These are phyloP conservation scores for Aspergillus baeticus DNA, from an alignment of 495 filamentous ascomycete species.

Conservation along the genomic window DNA sequence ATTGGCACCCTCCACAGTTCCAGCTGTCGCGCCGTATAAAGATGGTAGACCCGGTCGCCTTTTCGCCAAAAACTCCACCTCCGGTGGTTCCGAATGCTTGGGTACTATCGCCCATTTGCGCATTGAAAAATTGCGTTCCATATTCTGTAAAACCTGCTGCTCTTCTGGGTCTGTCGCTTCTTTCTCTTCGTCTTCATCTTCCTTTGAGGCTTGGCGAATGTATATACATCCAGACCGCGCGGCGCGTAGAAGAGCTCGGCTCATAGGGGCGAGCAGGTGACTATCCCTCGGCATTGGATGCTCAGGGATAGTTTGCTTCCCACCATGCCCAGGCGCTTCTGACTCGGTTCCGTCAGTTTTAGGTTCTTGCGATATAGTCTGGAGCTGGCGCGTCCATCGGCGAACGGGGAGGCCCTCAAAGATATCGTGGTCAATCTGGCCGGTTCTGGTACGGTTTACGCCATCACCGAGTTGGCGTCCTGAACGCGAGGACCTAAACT, in stretches of 20 bases:
- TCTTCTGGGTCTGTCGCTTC: constrained; percentile 47
- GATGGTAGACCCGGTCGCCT: constrained; percentile 71
- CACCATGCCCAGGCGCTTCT: constrained; percentile 56
- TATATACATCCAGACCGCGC: constrained; percentile 74
- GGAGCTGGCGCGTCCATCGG: constrained; percentile 76
- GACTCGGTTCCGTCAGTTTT: constrained; percentile 51
- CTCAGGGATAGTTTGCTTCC: constrained; percentile 48
- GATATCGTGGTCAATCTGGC: constrained; percentile 88
- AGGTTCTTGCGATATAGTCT: constrained; percentile 66
- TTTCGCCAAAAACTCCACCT: constrained; percentile 83
- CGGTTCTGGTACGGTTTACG: constrained; percentile 68
- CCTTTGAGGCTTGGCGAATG: constrained; percentile 43
- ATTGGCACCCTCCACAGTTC: constrained; percentile 41
- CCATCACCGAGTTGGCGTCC: constrained; percentile 49
- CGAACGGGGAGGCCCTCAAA: constrained; percentile 93
- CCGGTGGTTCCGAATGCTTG: constrained; percentile 70
- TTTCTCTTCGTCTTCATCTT: constrained; percentile 51
- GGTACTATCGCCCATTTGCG: constrained; percentile 79
- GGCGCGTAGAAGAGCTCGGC: constrained; percentile 79
- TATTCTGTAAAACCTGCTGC: constrained; percentile 26
- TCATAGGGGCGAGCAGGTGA: constrained; percentile 73
- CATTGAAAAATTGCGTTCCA: constrained; percentile 62
- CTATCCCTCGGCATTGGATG: constrained; percentile 83
- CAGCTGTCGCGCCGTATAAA: constrained; percentile 47
- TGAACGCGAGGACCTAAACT: constrained; percentile 49